Evolutionary conservation across 2,329 filamentous ascomycete genomes (phyloP).

Genomic region (Hypoxylon sp.): DNA sequence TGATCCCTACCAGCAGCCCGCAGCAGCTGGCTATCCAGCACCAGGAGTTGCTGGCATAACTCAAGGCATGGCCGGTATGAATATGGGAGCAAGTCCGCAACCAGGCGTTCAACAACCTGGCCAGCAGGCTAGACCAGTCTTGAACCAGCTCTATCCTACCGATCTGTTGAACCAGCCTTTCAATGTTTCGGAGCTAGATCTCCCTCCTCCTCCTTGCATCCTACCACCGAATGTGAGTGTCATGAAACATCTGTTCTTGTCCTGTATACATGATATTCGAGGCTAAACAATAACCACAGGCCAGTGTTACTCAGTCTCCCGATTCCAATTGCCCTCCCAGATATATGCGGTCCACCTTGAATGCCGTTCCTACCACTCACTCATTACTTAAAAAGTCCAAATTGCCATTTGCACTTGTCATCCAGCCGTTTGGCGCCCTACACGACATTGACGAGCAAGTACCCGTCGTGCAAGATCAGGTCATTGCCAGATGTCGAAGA

Average conservation of each 20-base stretch:
- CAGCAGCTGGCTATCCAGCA: slow-evolving; percentile 55
- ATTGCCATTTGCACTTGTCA: slow-evolving; percentile 92
- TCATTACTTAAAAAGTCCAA: slow-evolving; percentile 96
- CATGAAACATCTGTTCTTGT: not conserved
- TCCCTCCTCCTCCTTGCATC: slow-evolving; percentile 89
- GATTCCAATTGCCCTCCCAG: slow-evolving; percentile 91
- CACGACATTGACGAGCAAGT: slow-evolving; percentile 93
- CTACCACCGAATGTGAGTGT: slow-evolving; percentile 86
- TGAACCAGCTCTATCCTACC: slow-evolving; percentile 92
- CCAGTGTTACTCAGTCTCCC: slow-evolving; percentile 89
- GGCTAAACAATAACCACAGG: slow-evolving; percentile 63
- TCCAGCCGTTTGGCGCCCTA: slow-evolving; percentile 92
- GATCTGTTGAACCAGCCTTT: slow-evolving; percentile 93
- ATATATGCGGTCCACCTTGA: slow-evolving; percentile 94
- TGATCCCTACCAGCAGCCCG: slow-evolving; percentile 70
- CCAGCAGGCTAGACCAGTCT: slow-evolving; percentile 58
- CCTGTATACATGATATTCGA: not conserved
- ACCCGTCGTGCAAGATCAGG: slow-evolving; percentile 93
- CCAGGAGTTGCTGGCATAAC: slow-evolving; percentile 76
- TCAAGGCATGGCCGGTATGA: slow-evolving; percentile 86
- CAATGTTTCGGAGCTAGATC: slow-evolving; percentile 90
- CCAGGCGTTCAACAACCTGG: slow-evolving; percentile 59
- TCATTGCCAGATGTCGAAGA: slow-evolving; percentile 94
- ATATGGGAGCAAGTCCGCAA: slow-evolving; percentile 72
- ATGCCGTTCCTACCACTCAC: slow-evolving; percentile 90